Percentiles rank a stretch among this genome's conserved stretches.
Evolutionary conservation across 1,139 yeast species (phyloP).

Genomic region (Blastobotrys malaysiensis): DNA sequence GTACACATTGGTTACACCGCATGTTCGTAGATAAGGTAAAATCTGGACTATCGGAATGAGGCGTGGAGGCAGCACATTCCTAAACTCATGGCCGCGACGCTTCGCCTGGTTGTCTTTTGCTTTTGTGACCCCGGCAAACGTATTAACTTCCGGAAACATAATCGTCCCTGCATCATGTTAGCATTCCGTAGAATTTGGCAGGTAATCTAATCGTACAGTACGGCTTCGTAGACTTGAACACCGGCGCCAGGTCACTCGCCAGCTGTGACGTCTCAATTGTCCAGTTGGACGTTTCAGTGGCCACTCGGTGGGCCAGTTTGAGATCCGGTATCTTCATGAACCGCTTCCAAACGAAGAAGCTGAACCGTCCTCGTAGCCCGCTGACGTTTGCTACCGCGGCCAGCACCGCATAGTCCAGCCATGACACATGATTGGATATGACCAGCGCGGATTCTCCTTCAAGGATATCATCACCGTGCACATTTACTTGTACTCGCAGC

Average conservation of each 20-base stretch:
- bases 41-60: constrained; percentile 32
- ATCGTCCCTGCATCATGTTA: constrained; percentile 20
- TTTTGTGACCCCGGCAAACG: background rate
- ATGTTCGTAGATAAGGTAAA: constrained; percentile 20
- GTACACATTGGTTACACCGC: constrained; percentile 34
- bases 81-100: constrained; percentile 19
- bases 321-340: constrained; percentile 24
- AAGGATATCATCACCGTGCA: constrained; percentile 15
- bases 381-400: constrained; percentile 39
- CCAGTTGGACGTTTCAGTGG: constrained; percentile 29
- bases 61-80: constrained; percentile 45
- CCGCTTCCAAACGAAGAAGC: constrained; percentile 28
- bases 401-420: constrained; percentile 50
- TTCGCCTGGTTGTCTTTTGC: background rate
- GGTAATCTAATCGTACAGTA: constrained; percentile 16
- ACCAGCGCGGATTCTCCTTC: constrained; percentile 8
- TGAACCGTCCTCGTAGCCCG: constrained; percentile 21
- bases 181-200: background rate
- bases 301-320: constrained; percentile 17
- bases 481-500: constrained; percentile 2
- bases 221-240: constrained; percentile 9
- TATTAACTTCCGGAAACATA: constrained; percentile 35
- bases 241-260: constrained; percentile 27
- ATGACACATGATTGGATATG: constrained; percentile 48
- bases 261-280: constrained; percentile 24